Evolutionary conservation across 2,329 filamentous ascomycete genomes (phyloP).

Genomic region (Cytospora schulzeri): DNA sequence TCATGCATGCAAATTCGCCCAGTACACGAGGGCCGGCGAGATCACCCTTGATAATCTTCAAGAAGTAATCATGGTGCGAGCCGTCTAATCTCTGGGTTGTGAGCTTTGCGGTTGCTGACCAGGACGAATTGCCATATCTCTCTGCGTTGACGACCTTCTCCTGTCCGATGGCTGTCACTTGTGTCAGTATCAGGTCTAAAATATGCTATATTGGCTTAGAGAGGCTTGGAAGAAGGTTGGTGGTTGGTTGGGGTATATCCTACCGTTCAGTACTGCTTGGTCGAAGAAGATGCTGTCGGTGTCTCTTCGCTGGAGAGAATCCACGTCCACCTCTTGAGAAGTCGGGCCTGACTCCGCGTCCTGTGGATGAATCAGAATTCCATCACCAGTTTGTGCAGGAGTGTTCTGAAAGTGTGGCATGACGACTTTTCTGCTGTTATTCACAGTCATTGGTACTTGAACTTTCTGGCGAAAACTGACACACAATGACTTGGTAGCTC

Average conservation of each 20-base stretch:
- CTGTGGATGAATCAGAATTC: not conserved
- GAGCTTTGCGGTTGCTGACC: slow-evolving; percentile 35
- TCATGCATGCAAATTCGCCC: slow-evolving; percentile 37
- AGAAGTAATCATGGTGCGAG: slow-evolving; percentile 31
- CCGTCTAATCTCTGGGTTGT: slow-evolving; percentile 30
- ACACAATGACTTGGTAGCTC: not conserved
- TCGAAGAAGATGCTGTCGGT: slow-evolving; percentile 16
- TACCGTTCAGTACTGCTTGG: slow-evolving; percentile 9
- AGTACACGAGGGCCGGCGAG: slow-evolving; percentile 6
- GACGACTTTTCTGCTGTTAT: not conserved
- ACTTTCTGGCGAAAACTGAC: not conserved
- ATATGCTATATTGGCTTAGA: too few species aligned
- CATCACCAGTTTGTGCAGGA: not conserved
- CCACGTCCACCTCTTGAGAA: not conserved
- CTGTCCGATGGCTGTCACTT: slow-evolving; percentile 8
- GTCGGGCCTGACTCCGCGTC: not conserved
- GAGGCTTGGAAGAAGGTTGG: not conserved
- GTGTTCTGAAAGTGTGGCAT: slow-evolving; percentile 11
- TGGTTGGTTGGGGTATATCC: too few species aligned
- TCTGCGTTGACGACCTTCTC: slow-evolving; percentile 31
- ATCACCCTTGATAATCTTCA: slow-evolving; percentile 30
- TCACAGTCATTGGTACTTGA: not conserved
- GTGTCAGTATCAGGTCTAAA: too few species aligned
- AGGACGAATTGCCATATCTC: slow-evolving; percentile 34
- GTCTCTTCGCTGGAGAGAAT: slow-evolving; percentile 10